Evolutionary conservation across 169 alveolate species (phyloP), one percentile per base, ranked within the genome.

Genomic region (Plasmodium billcollinsi): DNA sequence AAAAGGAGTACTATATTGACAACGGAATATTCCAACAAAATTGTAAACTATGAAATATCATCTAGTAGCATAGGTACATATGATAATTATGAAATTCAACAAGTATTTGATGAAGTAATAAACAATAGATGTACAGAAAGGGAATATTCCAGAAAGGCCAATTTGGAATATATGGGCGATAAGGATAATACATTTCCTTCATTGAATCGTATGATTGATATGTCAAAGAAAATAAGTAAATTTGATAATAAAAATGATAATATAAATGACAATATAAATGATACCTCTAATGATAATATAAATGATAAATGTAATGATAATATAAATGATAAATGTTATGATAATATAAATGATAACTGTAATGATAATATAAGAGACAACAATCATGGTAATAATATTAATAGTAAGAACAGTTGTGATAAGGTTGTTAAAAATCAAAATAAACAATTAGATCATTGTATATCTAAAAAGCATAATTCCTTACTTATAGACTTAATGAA

Each of bases 51-150:
- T 62, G 73, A 80, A 12, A 56, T 70, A 5, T 67, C 90, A 6
- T 80, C 90, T 18, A 80, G 85, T 70, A 67, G 83, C 61, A 74
- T 67, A 24, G 72, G 59, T 63, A 66, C 43, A 54, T 80, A 54
- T 69, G 90, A 80, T n/a, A 73, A 80, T 72, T 56, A 80, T 26
- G 43, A 21, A 65, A 67, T 80, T 18, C 21, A 67, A 20, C 73
- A 69, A 18, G 83, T 67, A 52, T 80, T 69, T 49, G 83, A 80
- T 58, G 90, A 70, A 21, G 43, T 67, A 50, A 4, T 73, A n/a
- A 69, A 26, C 33, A 69, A 69, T 69, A 69, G 73, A 33, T 45
- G 73, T 49, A 21, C 9, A 80, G 70, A 33, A 69, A 12, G 45
- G 45, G 45, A 33, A 33, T 33, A 33, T 33, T 33, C 45, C 8